Base-by-base conservation (phyloP, 2,329 filamentous ascomycete genomes). In the Sporothrix luriei region DNA sequence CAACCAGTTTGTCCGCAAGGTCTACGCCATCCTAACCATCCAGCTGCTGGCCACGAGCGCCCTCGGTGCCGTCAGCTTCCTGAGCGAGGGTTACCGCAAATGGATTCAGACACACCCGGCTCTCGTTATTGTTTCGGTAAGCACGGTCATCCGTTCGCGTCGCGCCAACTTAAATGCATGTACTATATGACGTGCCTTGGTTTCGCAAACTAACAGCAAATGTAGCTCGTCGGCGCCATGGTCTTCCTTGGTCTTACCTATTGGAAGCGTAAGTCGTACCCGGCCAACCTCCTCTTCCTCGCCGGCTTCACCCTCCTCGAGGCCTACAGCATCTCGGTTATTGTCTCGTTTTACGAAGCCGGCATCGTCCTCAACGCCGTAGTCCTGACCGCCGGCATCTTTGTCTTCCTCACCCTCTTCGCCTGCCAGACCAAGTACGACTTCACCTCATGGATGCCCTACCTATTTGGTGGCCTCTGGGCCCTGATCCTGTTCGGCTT, bases 371-470 rank as follows among this genome's bases (percentile, higher is more conserved):
- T 99, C 62, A 90, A 97, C 80, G 95, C 95, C 19, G 90, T 97
- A 46, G 81, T 97, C 73, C 88, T 99, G 70, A 99, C 95, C 66
- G 90, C 89, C 19, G 91, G 90, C 66, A 91, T 94, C 77, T 94
- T 94, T 77, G 83, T 92, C 75, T 88, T 92, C 76, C 86, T 93
- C 66, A 92, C 90, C 1, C 80, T 94, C 57, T 98, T 99, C 79
- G 95, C 95, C 65, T 97, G 94, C 87, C 95, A 99, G 84, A 92
- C 91, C 73, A 97, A 96, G 80, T 99, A 99, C 78, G 95, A 99
- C 83, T 99, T 99, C 79, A 98, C 94, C 1, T 90, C 88, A 73
- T 99, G 95, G 94, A 92, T 94, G 84, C 94, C 95, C 21, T 98
- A 97, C 78, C 87, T 98, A 3, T 96, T 96, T 76, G 94, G 94